These are phyloP conservation scores for Chlamydomonas sp. DNA, from an alignment of 139 green algal species.

Conservation along the genomic window DNA sequence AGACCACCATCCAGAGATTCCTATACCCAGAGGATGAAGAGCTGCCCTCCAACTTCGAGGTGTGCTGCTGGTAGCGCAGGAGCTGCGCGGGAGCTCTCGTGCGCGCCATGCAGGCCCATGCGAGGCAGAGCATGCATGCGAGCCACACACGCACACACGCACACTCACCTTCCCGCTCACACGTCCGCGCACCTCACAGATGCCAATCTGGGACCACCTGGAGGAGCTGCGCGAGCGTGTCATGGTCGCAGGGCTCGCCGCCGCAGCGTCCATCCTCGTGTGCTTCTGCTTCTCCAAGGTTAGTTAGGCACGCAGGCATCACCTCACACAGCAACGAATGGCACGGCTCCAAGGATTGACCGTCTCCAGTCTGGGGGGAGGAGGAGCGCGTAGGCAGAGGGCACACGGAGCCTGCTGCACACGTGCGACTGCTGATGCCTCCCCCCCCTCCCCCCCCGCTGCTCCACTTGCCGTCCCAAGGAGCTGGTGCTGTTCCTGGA, in stretches of 20 bases:
- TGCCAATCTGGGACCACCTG: constrained; percentile 90
- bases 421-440: too few relatives aligned
- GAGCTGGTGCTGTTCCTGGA: constrained; percentile 95
- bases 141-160: not conserved
- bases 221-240: constrained; percentile 84
- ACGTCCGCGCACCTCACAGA: constrained; percentile 27
- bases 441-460: too few relatives aligned
- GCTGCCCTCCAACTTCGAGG: constrained; percentile 47
- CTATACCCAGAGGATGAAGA: constrained; percentile 68
- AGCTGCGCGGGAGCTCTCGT: too few relatives aligned
- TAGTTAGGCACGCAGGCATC: too few relatives aligned
- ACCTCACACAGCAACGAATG: too few relatives aligned
- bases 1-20: constrained; percentile 55
- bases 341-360: too few relatives aligned
- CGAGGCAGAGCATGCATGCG: too few relatives aligned
- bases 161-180: constrained; percentile 1
- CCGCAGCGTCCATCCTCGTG: constrained; percentile 52
- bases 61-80: constrained; percentile 48
- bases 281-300: constrained; percentile 82
- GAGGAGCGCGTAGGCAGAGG: too few relatives aligned
- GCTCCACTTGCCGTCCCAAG: not conserved
- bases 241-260: constrained; percentile 58
- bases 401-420: too few relatives aligned
- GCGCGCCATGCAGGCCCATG: too few relatives aligned
- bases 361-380: too few relatives aligned